phyloP scores from a whole-genome alignment of 208 protist genomes.

The Herpetomonas tarakana region DNA sequence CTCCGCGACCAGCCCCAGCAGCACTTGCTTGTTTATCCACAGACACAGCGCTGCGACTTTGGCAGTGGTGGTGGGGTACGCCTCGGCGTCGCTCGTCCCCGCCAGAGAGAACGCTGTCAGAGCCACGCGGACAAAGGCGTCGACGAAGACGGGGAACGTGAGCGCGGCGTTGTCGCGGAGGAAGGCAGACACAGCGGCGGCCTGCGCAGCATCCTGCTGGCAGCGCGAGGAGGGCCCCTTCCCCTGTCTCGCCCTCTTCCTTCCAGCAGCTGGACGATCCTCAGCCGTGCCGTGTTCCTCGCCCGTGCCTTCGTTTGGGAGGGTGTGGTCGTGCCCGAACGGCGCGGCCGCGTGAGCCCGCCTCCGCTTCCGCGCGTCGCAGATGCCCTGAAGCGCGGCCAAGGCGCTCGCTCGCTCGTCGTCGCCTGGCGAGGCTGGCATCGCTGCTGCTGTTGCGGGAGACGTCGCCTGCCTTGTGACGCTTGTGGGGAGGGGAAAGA shows the following conservation, averaged over 20 bases:
- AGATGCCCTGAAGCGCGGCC: not conserved
- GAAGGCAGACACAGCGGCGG: conserved; percentile 5
- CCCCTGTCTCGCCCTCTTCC: too few species aligned
- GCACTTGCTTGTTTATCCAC: conserved; percentile 70
- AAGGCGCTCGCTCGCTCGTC: not conserved
- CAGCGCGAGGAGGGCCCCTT: conserved; percentile 2
- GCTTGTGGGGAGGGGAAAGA: conserved; percentile 26
- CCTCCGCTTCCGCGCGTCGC: not conserved
- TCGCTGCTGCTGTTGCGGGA: not conserved
- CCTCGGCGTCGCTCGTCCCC: conserved; percentile 19
- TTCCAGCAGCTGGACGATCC: too few species aligned
- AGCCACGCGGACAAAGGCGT: conserved; percentile 71
- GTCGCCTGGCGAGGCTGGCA: conserved; percentile 1
- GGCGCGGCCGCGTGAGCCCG: not conserved
- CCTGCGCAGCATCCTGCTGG: not conserved
- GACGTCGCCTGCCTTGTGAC: not conserved
- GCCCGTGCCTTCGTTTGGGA: not conserved
- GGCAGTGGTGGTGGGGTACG: conserved; percentile 51
- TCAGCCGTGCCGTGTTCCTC: not conserved
- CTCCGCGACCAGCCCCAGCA: conserved; percentile 31
- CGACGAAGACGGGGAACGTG: conserved; percentile 56
- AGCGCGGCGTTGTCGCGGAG: conserved; percentile 29
- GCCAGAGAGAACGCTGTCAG: conserved; percentile 63
- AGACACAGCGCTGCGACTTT: conserved; percentile 62
- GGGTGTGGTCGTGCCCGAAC: too few species aligned